Base-by-base conservation (phyloP, 768 basidiomycete species). In the Cystobasidium onofrii region DNA sequence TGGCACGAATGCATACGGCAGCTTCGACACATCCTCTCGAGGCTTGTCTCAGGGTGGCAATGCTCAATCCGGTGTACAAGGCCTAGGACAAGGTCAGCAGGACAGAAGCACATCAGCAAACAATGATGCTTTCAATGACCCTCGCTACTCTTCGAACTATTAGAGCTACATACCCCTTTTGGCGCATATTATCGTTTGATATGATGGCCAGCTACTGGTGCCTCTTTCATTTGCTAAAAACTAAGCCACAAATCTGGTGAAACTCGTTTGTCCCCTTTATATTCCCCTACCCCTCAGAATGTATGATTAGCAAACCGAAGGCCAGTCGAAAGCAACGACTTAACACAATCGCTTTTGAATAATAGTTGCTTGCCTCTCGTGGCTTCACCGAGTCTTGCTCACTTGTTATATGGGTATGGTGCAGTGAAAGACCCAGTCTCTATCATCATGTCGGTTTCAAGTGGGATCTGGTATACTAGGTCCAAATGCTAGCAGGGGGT, bases 11-110 rank as follows among this genome's bases (percentile, higher is more conserved):
- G 57, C 57, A 4, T 60, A 60, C 33, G 57, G 57, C 23, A 60
- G 57, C 57, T 60, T 60, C 33, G 57, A 60, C 33, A 60, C 57
- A 50, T 50, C 46, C 31, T 60, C 57, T 9, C 57, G 57, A 29
- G 57, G 57, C 57, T 60, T 34, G 29, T 29, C 25, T 60, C 57
- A 60, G 57, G 25, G 57, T 29, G 57, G 25, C 57, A 60, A 29
- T 27, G 57, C 57, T 60, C 29, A 34, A 29, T 60, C 57, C 12
- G 57, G 57, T 60, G 29, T 29, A 2, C 29, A 34, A 29, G 33
- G 57, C 25, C 27, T 29, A 29, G 25, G 13, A 1, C 57, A 60
- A 60, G 57, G 57, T 6, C 57, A 60, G 57, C 57, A 60, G 23
- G 57, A 60, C 57, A 12, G 57, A 29, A 34, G 57, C 31, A 27